These are phyloP conservation scores for Acacia crassicarpa DNA, from an alignment of 306 rosid genomes.

Conservation along the genomic window DNA sequence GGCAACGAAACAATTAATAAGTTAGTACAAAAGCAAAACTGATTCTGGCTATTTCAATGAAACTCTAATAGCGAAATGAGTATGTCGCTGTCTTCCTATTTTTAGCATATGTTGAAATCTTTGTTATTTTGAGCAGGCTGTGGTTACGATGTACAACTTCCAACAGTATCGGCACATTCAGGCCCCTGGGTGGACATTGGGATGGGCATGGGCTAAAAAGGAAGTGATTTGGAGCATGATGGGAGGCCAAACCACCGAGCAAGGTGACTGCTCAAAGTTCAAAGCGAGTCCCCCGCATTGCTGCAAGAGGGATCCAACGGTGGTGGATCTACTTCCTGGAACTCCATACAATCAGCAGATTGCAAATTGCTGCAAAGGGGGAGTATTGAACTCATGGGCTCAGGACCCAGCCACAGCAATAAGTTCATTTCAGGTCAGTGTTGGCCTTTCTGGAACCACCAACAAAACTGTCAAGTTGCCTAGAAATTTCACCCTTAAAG, in stretches of 20 bases:
- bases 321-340: slow-evolving; percentile 90
- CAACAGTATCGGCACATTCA: slow-evolving; percentile 94
- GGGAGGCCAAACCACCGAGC: slow-evolving; percentile 92
- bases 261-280: slow-evolving; percentile 92
- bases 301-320: slow-evolving; percentile 80
- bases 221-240: slow-evolving; percentile 94
- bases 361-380: slow-evolving; percentile 96
- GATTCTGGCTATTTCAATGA: neutral
- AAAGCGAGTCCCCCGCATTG: slow-evolving; percentile 84
- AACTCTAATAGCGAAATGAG: slow-evolving; percentile 4
- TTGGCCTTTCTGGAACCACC: slow-evolving; percentile 91
- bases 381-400: slow-evolving; percentile 78
- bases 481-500: slow-evolving; percentile 74
- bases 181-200: slow-evolving; percentile 87
- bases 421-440: slow-evolving; percentile 89
- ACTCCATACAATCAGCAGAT: slow-evolving; percentile 94
- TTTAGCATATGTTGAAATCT: neutral
- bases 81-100: neutral
- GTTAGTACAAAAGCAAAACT: neutral
- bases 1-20: slow-evolving; percentile 4
- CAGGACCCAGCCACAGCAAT: slow-evolving; percentile 76
- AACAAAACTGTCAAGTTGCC: slow-evolving; percentile 84
- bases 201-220: slow-evolving; percentile 98
- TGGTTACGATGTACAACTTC: slow-evolving; percentile 90
- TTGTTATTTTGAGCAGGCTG: slow-evolving; percentile 62